Conservation (phyloP, 192 early-diverging fungal genomes). For the Coemansia interrupta region DNA sequence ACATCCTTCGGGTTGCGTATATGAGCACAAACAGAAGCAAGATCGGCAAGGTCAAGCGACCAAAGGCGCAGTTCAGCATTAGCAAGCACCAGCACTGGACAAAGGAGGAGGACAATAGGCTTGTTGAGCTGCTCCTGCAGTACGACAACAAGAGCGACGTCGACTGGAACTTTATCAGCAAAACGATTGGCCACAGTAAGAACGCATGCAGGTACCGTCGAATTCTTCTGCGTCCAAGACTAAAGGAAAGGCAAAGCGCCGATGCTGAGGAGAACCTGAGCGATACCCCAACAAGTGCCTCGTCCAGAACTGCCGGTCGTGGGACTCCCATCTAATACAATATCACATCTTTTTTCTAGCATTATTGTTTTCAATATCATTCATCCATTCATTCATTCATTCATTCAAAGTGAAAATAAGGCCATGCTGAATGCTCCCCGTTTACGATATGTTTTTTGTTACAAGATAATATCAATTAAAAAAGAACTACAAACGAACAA, state of each 20-base stretch:
- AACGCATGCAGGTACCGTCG: conserved; percentile 48
- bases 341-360: too few species aligned
- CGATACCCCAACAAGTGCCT: conserved; percentile 5
- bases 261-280: conserved; percentile 12
- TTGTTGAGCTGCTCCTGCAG: conserved; percentile 21
- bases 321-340: too few species aligned
- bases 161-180: conserved; percentile 49
- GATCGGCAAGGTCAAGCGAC: conserved; percentile 14
- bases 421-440: too few species aligned
- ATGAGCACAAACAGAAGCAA: conserved; percentile 20
- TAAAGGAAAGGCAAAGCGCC: not conserved
- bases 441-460: too few species aligned
- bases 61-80: conserved; percentile 42
- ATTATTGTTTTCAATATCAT: not conserved
- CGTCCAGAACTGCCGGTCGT: not conserved
- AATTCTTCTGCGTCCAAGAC: conserved; percentile 20
- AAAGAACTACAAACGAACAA: conserved; percentile 22
- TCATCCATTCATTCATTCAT: not conserved
- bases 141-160: conserved; percentile 29
- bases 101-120: conserved; percentile 23
- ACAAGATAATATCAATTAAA: not conserved
- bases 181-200: conserved; percentile 43
- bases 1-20: conserved; percentile 34
- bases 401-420: too few species aligned
- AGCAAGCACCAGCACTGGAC: conserved; percentile 51